These are phyloP conservation scores for Exophiala viscosa DNA, from an alignment of 2,329 filamentous ascomycete species.

Conservation along the genomic window DNA sequence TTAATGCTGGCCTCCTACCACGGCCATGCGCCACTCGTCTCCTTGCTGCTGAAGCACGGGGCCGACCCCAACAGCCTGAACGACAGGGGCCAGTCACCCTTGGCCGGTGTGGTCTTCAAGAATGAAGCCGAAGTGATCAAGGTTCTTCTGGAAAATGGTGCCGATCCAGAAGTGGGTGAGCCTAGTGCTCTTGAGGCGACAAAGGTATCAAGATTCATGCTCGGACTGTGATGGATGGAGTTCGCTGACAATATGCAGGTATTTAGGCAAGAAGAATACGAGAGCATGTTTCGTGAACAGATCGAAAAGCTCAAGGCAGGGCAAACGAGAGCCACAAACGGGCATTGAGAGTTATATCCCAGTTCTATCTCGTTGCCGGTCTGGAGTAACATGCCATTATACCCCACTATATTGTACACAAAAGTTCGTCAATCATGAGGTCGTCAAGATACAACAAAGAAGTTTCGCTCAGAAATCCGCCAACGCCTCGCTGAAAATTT, in stretches of 20 bases:
- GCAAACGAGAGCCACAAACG: constrained; percentile 9
- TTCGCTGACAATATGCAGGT: constrained; percentile 10
- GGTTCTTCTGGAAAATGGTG: constrained; percentile 41
- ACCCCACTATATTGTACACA: not conserved
- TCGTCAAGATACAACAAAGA: not conserved
- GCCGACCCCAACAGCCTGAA: constrained; percentile 67
- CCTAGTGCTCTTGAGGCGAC: constrained; percentile 27
- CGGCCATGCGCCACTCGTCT: constrained; percentile 60
- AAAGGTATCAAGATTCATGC: constrained; percentile 6
- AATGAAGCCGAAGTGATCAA: constrained; percentile 62
- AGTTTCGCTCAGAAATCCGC: not conserved
- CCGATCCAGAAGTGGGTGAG: constrained; percentile 27
- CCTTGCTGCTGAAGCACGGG: constrained; percentile 58
- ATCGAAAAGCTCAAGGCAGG: constrained; percentile 21
- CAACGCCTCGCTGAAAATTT: constrained; percentile 24
- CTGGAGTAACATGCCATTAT: not conserved
- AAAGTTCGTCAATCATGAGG: not conserved
- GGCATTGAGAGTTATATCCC: not conserved
- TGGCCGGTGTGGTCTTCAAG: constrained; percentile 72
- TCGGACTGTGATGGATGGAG: no score
- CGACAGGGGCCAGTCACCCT: constrained; percentile 63
- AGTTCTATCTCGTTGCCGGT: not conserved
- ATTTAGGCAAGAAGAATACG: constrained; percentile 27
- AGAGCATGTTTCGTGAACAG: constrained; percentile 23
- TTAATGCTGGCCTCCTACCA: constrained; percentile 72